phyloP scores from a whole-genome alignment of 1,284 basidiomycete genomes.

The Pseudozyma pruni region DNA sequence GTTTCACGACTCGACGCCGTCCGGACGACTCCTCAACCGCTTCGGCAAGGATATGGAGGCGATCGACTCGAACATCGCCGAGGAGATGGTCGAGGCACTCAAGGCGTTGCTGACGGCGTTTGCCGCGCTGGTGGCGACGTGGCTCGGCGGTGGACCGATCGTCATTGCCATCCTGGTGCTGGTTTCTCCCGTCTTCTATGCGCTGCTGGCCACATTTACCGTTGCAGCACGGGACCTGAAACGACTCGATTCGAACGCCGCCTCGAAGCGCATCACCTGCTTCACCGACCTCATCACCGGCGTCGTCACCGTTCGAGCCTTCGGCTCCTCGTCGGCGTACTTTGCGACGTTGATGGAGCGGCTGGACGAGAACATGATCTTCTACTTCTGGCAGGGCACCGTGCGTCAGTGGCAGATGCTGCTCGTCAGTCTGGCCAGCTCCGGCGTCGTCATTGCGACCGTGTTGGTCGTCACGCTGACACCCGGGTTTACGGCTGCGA shows the following conservation, averaged over 20 bases:
- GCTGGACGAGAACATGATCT: constrained; percentile 86
- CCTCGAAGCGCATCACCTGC: constrained; percentile 79
- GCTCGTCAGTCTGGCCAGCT: constrained; percentile 70
- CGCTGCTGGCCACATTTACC: constrained; percentile 78
- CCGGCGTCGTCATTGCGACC: constrained; percentile 51
- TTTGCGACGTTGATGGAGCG: constrained; percentile 72
- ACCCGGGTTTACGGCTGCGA: constrained; percentile 20
- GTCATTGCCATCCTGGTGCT: constrained; percentile 74
- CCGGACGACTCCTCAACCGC: constrained; percentile 85
- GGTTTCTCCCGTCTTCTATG: constrained; percentile 58
- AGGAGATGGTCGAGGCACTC: constrained; percentile 60
- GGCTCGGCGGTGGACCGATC: constrained; percentile 77
- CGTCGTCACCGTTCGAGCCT: constrained; percentile 85
- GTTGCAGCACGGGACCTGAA: constrained; percentile 88
- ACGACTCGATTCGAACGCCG: constrained; percentile 77
- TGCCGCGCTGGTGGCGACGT: constrained; percentile 74
- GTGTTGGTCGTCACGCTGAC: constrained; percentile 53
- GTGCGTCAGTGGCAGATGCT: constrained; percentile 87
- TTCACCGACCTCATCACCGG: constrained; percentile 87
- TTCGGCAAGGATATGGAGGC: constrained; percentile 81
- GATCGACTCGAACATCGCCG: constrained; percentile 76
- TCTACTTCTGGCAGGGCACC: constrained; percentile 83
- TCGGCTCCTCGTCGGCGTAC: constrained; percentile 71
- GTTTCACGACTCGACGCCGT: constrained; percentile 85
- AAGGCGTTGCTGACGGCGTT: constrained; percentile 51